Percentiles rank a stretch among this genome's conserved stretches.
Conservation (phyloP, 1,284 basidiomycete genomes). For the Xerocomus amazonicus region DNA sequence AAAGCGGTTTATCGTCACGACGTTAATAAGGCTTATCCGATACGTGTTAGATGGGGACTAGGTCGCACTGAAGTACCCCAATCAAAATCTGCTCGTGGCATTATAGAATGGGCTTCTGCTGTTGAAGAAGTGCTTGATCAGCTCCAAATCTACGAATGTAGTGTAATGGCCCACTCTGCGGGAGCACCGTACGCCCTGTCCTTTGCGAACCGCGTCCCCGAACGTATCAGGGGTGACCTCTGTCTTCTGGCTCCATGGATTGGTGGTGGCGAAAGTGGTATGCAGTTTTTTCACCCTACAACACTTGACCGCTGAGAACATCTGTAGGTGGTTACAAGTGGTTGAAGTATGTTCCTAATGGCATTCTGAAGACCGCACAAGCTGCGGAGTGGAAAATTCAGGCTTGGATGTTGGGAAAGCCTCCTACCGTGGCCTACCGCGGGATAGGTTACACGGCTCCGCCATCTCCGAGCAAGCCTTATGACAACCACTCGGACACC, state of each 20-base stretch:
- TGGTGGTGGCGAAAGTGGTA: conserved; percentile 81
- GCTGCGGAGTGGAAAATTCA: conserved; percentile 97
- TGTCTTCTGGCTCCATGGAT: conserved; percentile 98
- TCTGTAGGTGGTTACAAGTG: conserved; percentile 82
- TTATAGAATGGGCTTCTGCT: conserved; percentile 87
- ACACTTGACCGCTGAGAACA: conserved; percentile 10
- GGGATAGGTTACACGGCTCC: conserved; percentile 73
- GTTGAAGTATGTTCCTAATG: conserved; percentile 94
- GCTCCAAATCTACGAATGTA: conserved; percentile 76
- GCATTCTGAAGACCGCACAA: conserved; percentile 91
- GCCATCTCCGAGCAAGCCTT: conserved; percentile 31
- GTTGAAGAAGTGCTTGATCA: conserved; percentile 87
- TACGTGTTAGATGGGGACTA: conserved; percentile 75
- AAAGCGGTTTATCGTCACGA: conserved; percentile 18
- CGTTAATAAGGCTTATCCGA: conserved; percentile 11
- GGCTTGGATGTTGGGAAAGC: conserved; percentile 94
- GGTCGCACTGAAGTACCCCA: conserved; percentile 78
- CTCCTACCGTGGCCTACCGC: conserved; percentile 75
- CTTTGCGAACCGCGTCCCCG: conserved; percentile 70
- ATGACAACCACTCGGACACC: conserved; percentile 21
- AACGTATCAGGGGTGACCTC: conserved; percentile 79
- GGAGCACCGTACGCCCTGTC: conserved; percentile 94
- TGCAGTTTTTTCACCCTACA: conserved; percentile 26
- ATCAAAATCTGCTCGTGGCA: conserved; percentile 68
- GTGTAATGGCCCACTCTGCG: conserved; percentile 94